These are phyloP conservation scores for Astrocystis sublimbata DNA, from an alignment of 495 filamentous ascomycete species.

Conservation along the genomic window DNA sequence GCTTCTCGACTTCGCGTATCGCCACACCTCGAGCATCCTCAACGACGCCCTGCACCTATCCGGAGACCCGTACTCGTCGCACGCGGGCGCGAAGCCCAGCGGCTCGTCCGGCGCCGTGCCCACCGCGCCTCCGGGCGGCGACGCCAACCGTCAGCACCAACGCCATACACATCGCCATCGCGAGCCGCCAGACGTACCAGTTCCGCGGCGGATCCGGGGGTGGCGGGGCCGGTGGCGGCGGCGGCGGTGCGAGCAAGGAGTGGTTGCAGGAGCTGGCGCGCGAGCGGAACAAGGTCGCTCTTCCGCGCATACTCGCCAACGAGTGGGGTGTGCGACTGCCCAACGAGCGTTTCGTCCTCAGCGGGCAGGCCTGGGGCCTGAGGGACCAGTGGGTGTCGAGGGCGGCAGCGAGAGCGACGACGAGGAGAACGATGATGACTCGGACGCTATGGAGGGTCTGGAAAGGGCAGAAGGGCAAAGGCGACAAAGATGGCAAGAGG, in stretches of 20 bases:
- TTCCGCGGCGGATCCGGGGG: constrained; percentile 47
- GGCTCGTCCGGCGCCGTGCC: constrained; percentile 46
- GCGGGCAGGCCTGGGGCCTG: constrained; percentile 79
- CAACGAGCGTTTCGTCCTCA: constrained; percentile 88
- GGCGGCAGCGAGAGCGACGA: constrained; percentile 41
- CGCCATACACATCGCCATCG: constrained; percentile 54
- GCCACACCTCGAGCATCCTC: constrained; percentile 65
- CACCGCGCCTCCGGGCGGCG: constrained; percentile 42
- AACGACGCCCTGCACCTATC: constrained; percentile 65
- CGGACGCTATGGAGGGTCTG: constrained; percentile 50
- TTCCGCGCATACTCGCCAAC: constrained; percentile 69
- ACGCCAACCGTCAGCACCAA: constrained; percentile 46
- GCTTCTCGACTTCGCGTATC: constrained; percentile 96
- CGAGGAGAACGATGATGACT: constrained; percentile 50
- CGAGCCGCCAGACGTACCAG: constrained; percentile 51
- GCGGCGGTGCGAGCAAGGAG: constrained; percentile 71
- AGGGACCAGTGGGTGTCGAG: constrained; percentile 67
- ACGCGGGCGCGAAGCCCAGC: constrained; percentile 50
- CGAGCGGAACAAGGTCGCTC: constrained; percentile 75
- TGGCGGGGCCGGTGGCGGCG: constrained; percentile 27
- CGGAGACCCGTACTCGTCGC: constrained; percentile 61
- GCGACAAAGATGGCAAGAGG: constrained; percentile 36
- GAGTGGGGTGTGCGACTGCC: constrained; percentile 86
- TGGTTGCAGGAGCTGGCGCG: constrained; percentile 80
- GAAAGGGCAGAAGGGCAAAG: constrained; percentile 41